phyloP scores from a whole-genome alignment of 1,284 basidiomycete species.

The Ceraceosorus guamensis region DNA sequence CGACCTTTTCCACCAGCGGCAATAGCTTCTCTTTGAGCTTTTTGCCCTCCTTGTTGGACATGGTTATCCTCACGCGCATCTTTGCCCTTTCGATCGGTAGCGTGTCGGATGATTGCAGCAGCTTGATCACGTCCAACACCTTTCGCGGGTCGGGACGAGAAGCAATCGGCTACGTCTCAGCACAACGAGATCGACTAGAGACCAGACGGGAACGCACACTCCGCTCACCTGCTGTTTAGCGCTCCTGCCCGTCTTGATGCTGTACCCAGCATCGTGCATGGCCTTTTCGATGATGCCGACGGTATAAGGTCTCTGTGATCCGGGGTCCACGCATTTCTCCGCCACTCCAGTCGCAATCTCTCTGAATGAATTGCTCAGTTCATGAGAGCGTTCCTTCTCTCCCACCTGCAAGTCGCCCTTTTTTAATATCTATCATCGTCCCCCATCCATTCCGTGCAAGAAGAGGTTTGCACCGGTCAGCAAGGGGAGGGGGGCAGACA shows the following conservation, averaged over 20 bases:
- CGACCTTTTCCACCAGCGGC: slow-evolving; percentile 70
- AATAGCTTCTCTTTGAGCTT: slow-evolving; percentile 65
- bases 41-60: slow-evolving; percentile 69
- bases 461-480: no score
- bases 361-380: slow-evolving; percentile 70
- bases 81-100: slow-evolving; percentile 83
- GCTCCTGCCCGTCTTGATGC: slow-evolving; percentile 76
- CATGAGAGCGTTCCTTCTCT: slow-evolving; percentile 90
- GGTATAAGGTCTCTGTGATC: slow-evolving; percentile 79
- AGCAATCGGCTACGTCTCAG: slow-evolving; percentile 4
- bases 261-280: slow-evolving; percentile 88
- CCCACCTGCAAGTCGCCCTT: slow-evolving; percentile 96
- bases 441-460: no score
- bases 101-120: slow-evolving; percentile 57
- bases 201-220: neutral
- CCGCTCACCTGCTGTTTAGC: slow-evolving; percentile 58
- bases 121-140: slow-evolving; percentile 86
- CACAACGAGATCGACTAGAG: neutral
- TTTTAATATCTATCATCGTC: slow-evolving; percentile 65
- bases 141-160: slow-evolving; percentile 42
- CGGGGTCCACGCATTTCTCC: slow-evolving; percentile 89
- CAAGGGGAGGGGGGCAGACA: no score
- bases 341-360: slow-evolving; percentile 92
- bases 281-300: slow-evolving; percentile 97
- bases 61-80: slow-evolving; percentile 80